These are phyloP conservation scores for Yarrowia deformans DNA, from an alignment of 805 yeast genomes.

Conservation along the genomic window DNA sequence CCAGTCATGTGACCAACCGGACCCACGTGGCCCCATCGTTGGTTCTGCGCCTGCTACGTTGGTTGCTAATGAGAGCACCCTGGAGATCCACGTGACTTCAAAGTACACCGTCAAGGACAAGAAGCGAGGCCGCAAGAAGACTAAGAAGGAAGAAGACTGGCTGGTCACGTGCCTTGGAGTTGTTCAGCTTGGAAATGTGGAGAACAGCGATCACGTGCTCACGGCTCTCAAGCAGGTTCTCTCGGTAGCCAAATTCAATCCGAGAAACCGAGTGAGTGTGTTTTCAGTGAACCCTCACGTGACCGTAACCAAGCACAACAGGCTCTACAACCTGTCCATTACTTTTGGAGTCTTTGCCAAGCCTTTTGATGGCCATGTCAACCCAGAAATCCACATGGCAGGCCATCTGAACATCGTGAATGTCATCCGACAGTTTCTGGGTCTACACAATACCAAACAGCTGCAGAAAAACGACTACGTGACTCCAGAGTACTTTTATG, in stretches of 20 bases:
- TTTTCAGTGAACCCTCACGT: conserved; percentile 14
- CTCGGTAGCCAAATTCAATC: conserved; percentile 12
- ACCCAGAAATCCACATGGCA: conserved; percentile 14
- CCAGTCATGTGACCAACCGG: neutral
- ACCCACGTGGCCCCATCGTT: neutral
- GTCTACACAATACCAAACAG: neutral
- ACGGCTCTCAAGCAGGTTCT: neutral
- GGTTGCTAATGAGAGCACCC: neutral
- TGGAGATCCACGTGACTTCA: conserved; percentile 10
- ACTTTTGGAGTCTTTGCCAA: conserved; percentile 3
- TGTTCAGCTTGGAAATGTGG: conserved; percentile 1
- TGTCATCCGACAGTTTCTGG: conserved; percentile 15
- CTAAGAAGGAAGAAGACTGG: conserved; percentile 23
- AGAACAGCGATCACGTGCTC: neutral
- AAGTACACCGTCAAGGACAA: conserved; percentile 10
- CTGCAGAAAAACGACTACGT: neutral
- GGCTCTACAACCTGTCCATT: neutral
- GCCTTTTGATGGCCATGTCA: conserved; percentile 28
- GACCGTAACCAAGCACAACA: neutral
- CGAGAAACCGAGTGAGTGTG: neutral
- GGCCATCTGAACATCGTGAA: conserved; percentile 23
- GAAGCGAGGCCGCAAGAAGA: conserved; percentile 14
- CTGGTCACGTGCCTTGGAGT: conserved; percentile 14
- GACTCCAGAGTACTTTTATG: conserved; percentile 24
- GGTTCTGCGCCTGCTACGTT: neutral